phyloP scores from a whole-genome alignment of 1,284 basidiomycete species.

The Marasmius fiardii region DNA sequence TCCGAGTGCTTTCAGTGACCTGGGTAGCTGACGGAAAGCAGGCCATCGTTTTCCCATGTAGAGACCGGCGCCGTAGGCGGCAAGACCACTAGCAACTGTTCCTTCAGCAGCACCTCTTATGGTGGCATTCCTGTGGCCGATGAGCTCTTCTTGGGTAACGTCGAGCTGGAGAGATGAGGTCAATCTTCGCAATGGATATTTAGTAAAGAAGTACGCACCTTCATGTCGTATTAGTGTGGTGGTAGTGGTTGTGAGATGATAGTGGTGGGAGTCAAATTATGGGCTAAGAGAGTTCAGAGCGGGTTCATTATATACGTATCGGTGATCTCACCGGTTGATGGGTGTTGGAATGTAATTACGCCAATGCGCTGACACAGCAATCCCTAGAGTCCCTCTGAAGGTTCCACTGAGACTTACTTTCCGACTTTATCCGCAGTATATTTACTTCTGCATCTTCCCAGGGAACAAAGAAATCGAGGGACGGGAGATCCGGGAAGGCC shows the following conservation, averaged over 20 bases:
- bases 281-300: too few relatives aligned
- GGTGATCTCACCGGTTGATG: too few relatives aligned
- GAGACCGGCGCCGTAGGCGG: conserved; percentile 57
- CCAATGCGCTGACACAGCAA: too few relatives aligned
- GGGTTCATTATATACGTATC: too few relatives aligned
- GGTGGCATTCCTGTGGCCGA: conserved; percentile 52
- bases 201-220: neutral
- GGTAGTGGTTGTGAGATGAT: neutral
- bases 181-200: neutral
- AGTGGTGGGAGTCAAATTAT: too few relatives aligned
- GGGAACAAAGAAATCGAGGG: too few relatives aligned
- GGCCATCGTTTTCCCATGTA: conserved; percentile 53
- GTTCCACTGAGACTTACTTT: too few relatives aligned
- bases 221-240: neutral
- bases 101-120: conserved; percentile 67
- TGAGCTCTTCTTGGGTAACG: conserved; percentile 40
- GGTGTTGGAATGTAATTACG: too few relatives aligned
- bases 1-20: conserved; percentile 74
- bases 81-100: conserved; percentile 44
- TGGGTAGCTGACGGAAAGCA: conserved; percentile 68
- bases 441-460: neutral
- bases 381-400: too few relatives aligned
- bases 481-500: neutral
- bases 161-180: conserved; percentile 28
- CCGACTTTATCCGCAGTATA: neutral